Evolutionary conservation across 1,284 basidiomycete genomes (phyloP).

Genomic region (Coniferiporia sulphurascens): DNA sequence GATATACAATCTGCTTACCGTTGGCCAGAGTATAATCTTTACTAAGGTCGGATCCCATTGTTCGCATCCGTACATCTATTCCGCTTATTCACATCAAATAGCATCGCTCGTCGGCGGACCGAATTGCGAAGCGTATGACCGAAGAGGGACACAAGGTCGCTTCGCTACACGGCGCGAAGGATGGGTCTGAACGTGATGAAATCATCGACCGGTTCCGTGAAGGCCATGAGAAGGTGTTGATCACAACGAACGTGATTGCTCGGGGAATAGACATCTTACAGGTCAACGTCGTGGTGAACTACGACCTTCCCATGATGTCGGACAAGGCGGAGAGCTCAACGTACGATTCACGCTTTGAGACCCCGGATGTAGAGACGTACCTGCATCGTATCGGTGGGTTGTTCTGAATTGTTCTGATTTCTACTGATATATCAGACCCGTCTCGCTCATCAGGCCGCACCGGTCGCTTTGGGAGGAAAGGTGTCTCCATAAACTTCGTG

Average conservation of each 20-base stretch:
- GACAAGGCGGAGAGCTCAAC: constrained; percentile 52
- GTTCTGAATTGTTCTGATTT: not conserved
- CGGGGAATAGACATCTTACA: constrained; percentile 98
- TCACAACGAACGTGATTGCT: constrained; percentile 98
- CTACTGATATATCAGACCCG: constrained; percentile 1
- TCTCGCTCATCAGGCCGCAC: constrained; percentile 67
- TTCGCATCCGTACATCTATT: not conserved
- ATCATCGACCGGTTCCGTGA: constrained; percentile 96
- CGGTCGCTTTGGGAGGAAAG: constrained; percentile 92
- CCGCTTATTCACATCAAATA: constrained; percentile 28
- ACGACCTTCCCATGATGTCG: constrained; percentile 85
- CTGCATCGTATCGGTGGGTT: constrained; percentile 92
- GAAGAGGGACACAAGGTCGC: constrained; percentile 95
- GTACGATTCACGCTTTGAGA: constrained; percentile 37
- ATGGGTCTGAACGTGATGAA: constrained; percentile 81
- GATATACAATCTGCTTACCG: constrained; percentile 87
- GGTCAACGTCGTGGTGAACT: constrained; percentile 99
- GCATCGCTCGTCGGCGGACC: constrained; percentile 90
- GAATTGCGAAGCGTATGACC: constrained; percentile 87
- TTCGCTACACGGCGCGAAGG: constrained; percentile 93
- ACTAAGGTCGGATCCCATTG: constrained; percentile 60
- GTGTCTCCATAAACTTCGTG: constrained; percentile 95
- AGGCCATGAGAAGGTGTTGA: constrained; percentile 94
- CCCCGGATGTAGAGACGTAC: constrained; percentile 94
- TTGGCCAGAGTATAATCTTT: constrained; percentile 98